phyloP scores from a whole-genome alignment of 2,329 filamentous ascomycete genomes.

The Westerdykella sp. region DNA sequence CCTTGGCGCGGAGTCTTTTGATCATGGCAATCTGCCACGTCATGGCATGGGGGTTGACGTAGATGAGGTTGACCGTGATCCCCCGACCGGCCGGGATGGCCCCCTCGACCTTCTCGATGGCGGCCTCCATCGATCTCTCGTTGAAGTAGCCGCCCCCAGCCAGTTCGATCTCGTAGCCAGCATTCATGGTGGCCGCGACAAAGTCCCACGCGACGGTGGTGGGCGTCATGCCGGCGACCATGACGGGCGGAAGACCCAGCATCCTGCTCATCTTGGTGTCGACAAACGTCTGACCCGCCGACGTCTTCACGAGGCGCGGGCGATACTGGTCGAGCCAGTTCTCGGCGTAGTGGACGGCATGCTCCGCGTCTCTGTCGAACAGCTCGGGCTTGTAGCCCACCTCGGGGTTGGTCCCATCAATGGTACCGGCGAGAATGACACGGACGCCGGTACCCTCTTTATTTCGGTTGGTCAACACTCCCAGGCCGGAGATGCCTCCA shows the following conservation, averaged over 20 bases:
- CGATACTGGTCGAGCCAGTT: slow-evolving; percentile 98
- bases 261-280: slow-evolving; percentile 67
- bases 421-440: slow-evolving; percentile 88
- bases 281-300: slow-evolving; percentile 81
- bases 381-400: slow-evolving; percentile 97
- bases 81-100: slow-evolving; percentile 44
- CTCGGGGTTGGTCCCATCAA: slow-evolving; percentile 82
- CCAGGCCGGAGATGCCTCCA: slow-evolving; percentile 91
- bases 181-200: slow-evolving; percentile 50
- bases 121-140: slow-evolving; percentile 40
- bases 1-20: slow-evolving; percentile 42
- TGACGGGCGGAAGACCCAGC: slow-evolving; percentile 43
- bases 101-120: slow-evolving; percentile 42
- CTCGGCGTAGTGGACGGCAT: slow-evolving; percentile 88
- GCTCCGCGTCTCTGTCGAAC: slow-evolving; percentile 91
- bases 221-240: slow-evolving; percentile 47
- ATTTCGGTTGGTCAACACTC: slow-evolving; percentile 94
- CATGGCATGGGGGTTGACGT: slow-evolving; percentile 49
- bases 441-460: slow-evolving; percentile 98
- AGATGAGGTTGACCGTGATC: slow-evolving; percentile 50
- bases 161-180: slow-evolving; percentile 46
- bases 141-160: slow-evolving; percentile 49
- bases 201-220: slow-evolving; percentile 46
- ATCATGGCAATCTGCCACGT: slow-evolving; percentile 49
- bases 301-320: slow-evolving; percentile 84